A percentile compares a stretch with the other conserved stretches of the same genome.
These are phyloP conservation scores for Avena eriantha DNA, from an alignment of 176 grass and related monocot genomes.

Conservation along the genomic window DNA sequence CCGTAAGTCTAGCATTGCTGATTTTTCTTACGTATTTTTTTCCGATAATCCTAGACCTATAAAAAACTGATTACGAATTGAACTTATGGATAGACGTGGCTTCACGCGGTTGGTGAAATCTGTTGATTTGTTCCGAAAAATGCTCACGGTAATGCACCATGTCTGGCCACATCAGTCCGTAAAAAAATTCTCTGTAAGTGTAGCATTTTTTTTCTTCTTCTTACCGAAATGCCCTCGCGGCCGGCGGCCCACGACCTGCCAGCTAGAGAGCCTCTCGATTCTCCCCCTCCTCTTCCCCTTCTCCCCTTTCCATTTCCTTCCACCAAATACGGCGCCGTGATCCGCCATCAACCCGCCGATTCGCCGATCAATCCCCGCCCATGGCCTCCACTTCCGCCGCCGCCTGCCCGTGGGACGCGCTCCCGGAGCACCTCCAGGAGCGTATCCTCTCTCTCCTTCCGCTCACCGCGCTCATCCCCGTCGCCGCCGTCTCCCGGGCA, in stretches of 20 bases:
- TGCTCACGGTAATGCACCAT: too few species aligned
- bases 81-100: too few species aligned
- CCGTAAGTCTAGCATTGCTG: too few species aligned
- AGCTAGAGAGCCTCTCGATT: not conserved
- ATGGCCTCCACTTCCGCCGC: constrained; percentile 22
- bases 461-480: constrained; percentile 46
- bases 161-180: too few species aligned
- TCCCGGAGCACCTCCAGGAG: constrained; percentile 50
- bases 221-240: too few species aligned
- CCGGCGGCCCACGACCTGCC: not conserved
- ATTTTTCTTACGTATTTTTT: too few species aligned
- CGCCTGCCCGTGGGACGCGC: constrained; percentile 46
- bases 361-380: not conserved
- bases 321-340: constrained; percentile 2
- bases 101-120: too few species aligned
- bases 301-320: constrained; percentile 1
- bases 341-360: not conserved
- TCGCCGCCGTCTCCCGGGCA: constrained; percentile 45
- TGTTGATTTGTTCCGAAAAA: too few species aligned
- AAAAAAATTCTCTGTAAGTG: too few species aligned
- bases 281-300: not conserved
- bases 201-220: too few species aligned
- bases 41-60: too few species aligned
- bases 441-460: constrained; percentile 59
- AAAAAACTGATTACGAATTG: too few species aligned